Conservation (phyloP, 2,329 filamentous ascomycete species). For the Sporothrix mexicana region DNA sequence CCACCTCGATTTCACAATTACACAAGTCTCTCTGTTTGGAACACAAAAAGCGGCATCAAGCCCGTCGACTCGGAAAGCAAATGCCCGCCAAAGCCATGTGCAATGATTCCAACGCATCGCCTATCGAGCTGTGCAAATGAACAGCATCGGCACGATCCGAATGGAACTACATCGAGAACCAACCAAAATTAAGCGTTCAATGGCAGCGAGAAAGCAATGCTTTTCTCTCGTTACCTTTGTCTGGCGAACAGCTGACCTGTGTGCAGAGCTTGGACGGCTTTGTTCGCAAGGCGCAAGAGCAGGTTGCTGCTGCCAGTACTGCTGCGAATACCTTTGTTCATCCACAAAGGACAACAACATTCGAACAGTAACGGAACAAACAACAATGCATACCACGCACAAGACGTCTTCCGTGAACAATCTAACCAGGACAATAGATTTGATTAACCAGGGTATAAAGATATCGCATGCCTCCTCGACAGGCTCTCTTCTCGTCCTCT, state of each 20-base stretch:
- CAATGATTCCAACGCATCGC: too few relatives aligned
- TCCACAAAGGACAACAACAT: not conserved
- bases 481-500: not conserved
- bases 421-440: not conserved
- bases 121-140: not conserved
- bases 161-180: not conserved
- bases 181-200: not conserved
- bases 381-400: not conserved
- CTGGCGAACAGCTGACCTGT: not conserved
- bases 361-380: not conserved
- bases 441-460: not conserved
- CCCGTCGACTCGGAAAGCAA: too few relatives aligned
- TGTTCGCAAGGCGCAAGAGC: not conserved
- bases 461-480: not conserved
- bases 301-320: not conserved
- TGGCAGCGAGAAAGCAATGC: not conserved
- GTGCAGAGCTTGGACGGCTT: not conserved
- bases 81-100: too few relatives aligned
- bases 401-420: not conserved
- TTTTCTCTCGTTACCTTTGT: not conserved
- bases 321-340: slow-evolving; percentile 7
- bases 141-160: not conserved
- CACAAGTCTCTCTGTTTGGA: too few relatives aligned
- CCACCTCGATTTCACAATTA: too few relatives aligned
- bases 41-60: too few relatives aligned